Evolutionary conservation across 2,329 filamentous ascomycete genomes (phyloP).

Genomic region (Nannizzia gypsea): DNA sequence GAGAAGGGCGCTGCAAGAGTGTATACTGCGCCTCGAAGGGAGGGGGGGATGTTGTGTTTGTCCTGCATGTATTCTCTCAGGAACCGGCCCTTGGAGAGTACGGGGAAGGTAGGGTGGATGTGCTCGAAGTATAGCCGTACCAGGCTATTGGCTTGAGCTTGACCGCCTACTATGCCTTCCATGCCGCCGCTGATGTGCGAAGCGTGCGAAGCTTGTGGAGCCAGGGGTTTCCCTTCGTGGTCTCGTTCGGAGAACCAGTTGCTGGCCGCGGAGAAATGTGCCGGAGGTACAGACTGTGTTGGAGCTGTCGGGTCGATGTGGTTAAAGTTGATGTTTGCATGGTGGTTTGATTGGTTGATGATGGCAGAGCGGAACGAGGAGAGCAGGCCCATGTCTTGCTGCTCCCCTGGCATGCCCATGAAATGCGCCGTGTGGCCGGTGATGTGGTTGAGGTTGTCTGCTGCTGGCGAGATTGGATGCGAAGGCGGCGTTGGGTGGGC

Average conservation of each 20-base stretch:
- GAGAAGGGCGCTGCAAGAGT: too few relatives aligned
- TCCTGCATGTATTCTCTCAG: not conserved
- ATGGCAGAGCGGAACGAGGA: slow-evolving; percentile 39
- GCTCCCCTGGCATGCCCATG: not conserved
- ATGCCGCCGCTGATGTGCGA: slow-evolving; percentile 31
- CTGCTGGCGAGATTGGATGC: not conserved
- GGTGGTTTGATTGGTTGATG: slow-evolving; percentile 34
- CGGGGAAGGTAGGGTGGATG: slow-evolving; percentile 35
- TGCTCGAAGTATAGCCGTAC: slow-evolving; percentile 38
- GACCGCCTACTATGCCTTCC: slow-evolving; percentile 32
- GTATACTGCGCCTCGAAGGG: not conserved
- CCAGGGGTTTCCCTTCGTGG: slow-evolving; percentile 26
- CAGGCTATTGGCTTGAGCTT: slow-evolving; percentile 33
- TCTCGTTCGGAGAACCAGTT: slow-evolving; percentile 38
- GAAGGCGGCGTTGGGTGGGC: not conserved
- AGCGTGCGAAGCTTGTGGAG: too few relatives aligned
- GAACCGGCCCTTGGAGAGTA: not conserved
- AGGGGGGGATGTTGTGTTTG: not conserved
- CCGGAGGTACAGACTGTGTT: slow-evolving; percentile 28
- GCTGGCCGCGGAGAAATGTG: slow-evolving; percentile 38
- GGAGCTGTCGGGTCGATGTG: slow-evolving; percentile 32
- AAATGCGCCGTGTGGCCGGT: not conserved
- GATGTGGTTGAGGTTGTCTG: not conserved
- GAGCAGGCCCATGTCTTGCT: slow-evolving; percentile 33
- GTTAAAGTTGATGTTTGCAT: slow-evolving; percentile 35